Evolutionary conservation across 2,329 filamentous ascomycete species (phyloP), one percentile per base, ranked within the genome.

Genomic region (Helminthosporium solani): DNA sequence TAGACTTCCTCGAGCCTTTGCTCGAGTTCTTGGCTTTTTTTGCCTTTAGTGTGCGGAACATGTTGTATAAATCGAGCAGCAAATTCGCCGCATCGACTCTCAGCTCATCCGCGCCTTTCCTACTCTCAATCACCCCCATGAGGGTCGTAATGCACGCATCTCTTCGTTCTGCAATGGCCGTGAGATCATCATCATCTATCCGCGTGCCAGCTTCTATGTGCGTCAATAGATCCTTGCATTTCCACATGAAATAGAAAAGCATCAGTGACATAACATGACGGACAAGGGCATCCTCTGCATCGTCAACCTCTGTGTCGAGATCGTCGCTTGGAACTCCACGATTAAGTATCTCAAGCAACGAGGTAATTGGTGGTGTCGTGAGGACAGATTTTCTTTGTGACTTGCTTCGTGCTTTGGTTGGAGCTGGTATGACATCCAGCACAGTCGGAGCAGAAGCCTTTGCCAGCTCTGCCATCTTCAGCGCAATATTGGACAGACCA

Each of bases 171-270:
- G 74, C 73, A 5, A 79, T 73, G 18, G 79, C 70, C 56, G 87
- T 82, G 23, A 90, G 73, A 7, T 83, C 79, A 6, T 74, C 69
- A 40, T 82, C 76, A 1, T 82, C 61, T 44, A 89, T 78, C 3
- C 75, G 49, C 6, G 61, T 66, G 9, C 57, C 61, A 12, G 60
- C 50, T 40, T 62, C 77, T 35, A 75, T 59, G 14, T 64, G 54
- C 3, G 55, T 54, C n/a, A 65, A 61, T 38, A 72, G 64, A 33
- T 78, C 75, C 42, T 83, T 81, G 18, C 87, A 80, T 65, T 94
- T 92, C 94, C 94, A 99, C 83, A 95, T 89, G 66, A 96, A 95
- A 73, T 96, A 97, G 71, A 95, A 90, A 37, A 90, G 79, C 40
- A 87, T 78, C 2, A 85, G 79, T 54, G 87, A 86, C 60, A 95